Base-by-base conservation (phyloP, 306 rosid genomes). In the Styphnolobium japonicum region DNA sequence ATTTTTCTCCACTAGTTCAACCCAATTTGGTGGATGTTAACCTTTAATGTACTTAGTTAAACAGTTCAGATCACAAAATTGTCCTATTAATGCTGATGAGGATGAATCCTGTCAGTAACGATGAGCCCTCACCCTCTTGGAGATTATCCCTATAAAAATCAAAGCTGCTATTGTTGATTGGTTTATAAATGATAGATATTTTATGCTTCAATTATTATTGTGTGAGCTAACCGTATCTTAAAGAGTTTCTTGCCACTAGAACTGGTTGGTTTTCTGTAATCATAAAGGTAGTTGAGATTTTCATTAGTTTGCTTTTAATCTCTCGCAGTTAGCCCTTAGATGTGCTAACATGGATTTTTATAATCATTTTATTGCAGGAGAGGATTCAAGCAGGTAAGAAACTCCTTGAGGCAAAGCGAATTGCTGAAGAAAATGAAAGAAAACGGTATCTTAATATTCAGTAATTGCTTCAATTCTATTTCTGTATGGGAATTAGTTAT, bases 351-450 rank as follows among this genome's bases (percentile, higher is more conserved):
- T 71, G 9, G 6, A 23, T 65, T 65, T 23, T 34, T 33, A n/a
- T 73, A 33, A 84, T 52, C 12, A 33, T 71, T 34, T 52, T 61
- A 49, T 67, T 88, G 56, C 60, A 94, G 98, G 88, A 85, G 82
- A 89, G 93, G 89, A 90, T 89, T 82, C 85, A 73, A 60, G 82
- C 87, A 0, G 84, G 92, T 63, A 92, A 92, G 86, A 86, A 87
- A 71, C 88, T 92, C 37, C 65, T 63, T 14, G 90, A 88, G 86
- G 88, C 89, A 53, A 90, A 90, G 86, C 69, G 69, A 73, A 70
- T 66, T 40, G 85, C 87, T 0, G 92, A 90, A 88, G 94, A 87
- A 80, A 84, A 87, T 81, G 93, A 90, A 88, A 88, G 93, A 81
- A 84, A 88, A 75, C 85, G 94, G 97, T 92, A 67, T 25, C 75